Conservation (phyloP, 768 basidiomycete species). For the Mycena filopes region DNA sequence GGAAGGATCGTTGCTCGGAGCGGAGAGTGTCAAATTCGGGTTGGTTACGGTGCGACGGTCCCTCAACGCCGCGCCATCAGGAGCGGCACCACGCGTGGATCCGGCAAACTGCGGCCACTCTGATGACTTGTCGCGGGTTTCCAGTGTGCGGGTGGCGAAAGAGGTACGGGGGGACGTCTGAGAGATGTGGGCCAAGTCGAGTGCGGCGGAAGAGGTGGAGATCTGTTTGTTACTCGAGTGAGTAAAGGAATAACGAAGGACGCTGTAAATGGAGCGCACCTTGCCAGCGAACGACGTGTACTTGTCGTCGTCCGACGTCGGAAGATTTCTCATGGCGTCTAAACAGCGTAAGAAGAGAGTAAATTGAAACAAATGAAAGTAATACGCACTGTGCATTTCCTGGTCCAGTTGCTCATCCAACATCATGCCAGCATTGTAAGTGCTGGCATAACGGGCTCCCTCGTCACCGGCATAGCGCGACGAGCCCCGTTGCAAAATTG, state of each 20-base stretch:
- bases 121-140: constrained; percentile 77
- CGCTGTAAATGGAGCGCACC: constrained; percentile 54
- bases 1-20: constrained; percentile 61
- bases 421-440: constrained; percentile 89
- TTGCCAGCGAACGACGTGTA: constrained; percentile 72
- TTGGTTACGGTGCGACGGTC: constrained; percentile 82
- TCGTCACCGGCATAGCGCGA: constrained; percentile 69
- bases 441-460: constrained; percentile 65
- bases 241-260: background rate
- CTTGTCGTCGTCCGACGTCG: constrained; percentile 92
- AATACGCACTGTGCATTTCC: constrained; percentile 88
- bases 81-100: constrained; percentile 58
- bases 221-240: constrained; percentile 59
- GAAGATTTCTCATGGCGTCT: constrained; percentile 91
- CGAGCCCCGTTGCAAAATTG: constrained; percentile 62
- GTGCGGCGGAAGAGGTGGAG: constrained; percentile 89
- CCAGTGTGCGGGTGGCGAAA: constrained; percentile 62
- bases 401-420: constrained; percentile 93
- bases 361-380: constrained; percentile 12
- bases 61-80: constrained; percentile 66
- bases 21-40: constrained; percentile 73
- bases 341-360: constrained; percentile 29
- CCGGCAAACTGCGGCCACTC: constrained; percentile 95
- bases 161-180: constrained; percentile 80
- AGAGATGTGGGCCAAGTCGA: constrained; percentile 91